Evolutionary conservation across 495 filamentous ascomycete genomes (phyloP), one percentile per base, ranked within the genome.

Genomic region (Haplographium delicatum): DNA sequence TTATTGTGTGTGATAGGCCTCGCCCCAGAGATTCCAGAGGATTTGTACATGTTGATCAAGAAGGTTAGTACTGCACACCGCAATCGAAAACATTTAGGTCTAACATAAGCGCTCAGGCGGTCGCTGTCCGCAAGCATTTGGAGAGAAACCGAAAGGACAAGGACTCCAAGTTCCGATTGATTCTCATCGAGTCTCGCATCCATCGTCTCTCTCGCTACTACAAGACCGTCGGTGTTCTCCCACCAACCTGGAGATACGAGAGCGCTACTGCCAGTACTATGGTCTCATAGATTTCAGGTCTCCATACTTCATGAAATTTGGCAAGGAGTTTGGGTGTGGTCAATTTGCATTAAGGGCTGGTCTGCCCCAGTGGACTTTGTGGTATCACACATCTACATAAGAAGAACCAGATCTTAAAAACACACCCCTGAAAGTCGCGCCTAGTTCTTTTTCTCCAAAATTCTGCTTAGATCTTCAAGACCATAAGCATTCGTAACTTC

Each of bases 71-170:
- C 23, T 45, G n/a, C 31, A 8, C 18, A 2, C n/a, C 16, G 5
- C 20, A 16, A 16, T 15, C n/a, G n/a, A n/a, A n/a, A n/a, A n/a
- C n/a, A n/a, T n/a, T n/a, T n/a, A n/a, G n/a, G n/a, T n/a, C n/a
- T n/a, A n/a, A n/a, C n/a, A n/a, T n/a, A n/a, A n/a, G n/a, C n/a
- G 47, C 51, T 39, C 26, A 90, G 89, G 91, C 91, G 63, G 91
- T 96, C 67, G 85, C 91, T 67, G 93, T 99, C 77, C 93, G 94
- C 75, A 99, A 99, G 88, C 94, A 97, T 77, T 88, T 99, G 60
- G 91, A 97, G 81, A 86, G 89, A 74, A 99, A 99, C 83, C 90
- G 93, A 72, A 99, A 99, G 82, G 93, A 97, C 84, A 94, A 89
- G 77, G 93, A 97, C 80, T 84, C 82, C 81, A 98, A 98, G 81